Evolutionary conservation across 1,139 yeast genomes (phyloP), one percentile per base, ranked within the genome.

Genomic region (Sporopachydermia cereana): DNA sequence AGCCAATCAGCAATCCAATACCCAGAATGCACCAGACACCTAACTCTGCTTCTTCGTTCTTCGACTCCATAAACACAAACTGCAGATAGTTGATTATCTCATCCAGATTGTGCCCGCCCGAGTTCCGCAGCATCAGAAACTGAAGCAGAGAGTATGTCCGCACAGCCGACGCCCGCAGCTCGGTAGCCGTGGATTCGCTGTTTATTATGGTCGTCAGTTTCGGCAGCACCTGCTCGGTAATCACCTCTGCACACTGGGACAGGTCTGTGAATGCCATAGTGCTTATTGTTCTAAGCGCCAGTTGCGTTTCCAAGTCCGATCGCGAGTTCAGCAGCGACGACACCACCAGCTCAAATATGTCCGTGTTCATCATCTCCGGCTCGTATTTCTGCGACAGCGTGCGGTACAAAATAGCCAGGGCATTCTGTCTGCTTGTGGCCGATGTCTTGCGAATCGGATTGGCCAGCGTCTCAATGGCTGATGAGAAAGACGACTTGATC

Each of bases 61-160:
- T 49, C 14, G 55, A 46, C 42, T 58, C 39, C 14, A 23, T 59
- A 18, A 64, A 65, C 22, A 55, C 36, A 41, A 54, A 58, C 24
- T 63, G 45, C n/a, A 62, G 49, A 18, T 46, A 48, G 24, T 50
- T 53, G 21, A 58, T 54, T 7, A 52, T 47, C 3, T 53, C 53
- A 23, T 62, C 67, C 17, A 60, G 56, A 20, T 57, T 57, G 50
- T 53, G 63, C 7, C 64, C 66, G 16, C 66, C 66, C 25, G 63
- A 57, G 17, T 65, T 67, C 25, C 53, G 53, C 43, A 55, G 53
- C 44, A 56, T 47, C 45, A 60, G 52, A 44, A 54, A 62, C 43
- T 59, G 60, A 21, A 63, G 49, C 41, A 61, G 49, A 5, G 60
- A 52, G 47, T 57, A 62, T 12, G 56, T 56, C 14, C 59, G 53